Base-by-base conservation (phyloP, 768 basidiomycete species). In the Tricholoma saponaceum region DNA sequence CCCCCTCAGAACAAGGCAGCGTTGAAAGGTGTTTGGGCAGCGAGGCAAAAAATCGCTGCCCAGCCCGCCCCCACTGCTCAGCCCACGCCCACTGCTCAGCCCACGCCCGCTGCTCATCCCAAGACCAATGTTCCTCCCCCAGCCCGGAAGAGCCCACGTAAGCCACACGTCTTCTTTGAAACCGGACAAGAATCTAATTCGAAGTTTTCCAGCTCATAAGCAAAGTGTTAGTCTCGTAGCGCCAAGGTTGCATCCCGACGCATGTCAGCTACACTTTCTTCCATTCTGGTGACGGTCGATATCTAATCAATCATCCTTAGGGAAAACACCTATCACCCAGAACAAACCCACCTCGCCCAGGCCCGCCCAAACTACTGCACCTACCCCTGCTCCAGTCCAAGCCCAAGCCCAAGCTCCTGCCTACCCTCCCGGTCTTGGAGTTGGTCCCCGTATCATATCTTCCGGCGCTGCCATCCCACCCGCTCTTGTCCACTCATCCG, bases 311-410 rank as follows among this genome's bases (percentile, higher is more conserved):
- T 3, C 18, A 22, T 43, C 53, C 25, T 3, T 43, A 69, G 70
- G 70, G 67, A 53, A 57, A 33, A 63, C 62, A 50, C 67, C 67
- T 10, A 66, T 66, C 25, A 57, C 37, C 30, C 20, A 37, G 20
- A 35, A 58, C 13, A 35, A 41, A 18, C 39, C 64, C 32, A 20
- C 46, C 1, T 6, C 51, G 8, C 26, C 26, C 9, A 16, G 30
- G 16, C 20, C 57, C 22, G 6, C 22, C 4, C 16, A 13, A 23
- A 32, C 26, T 14, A 46, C 52, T 2, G 14, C 41, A 0, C 14
- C 37, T 14, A 35, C n/a, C 4, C 43, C 55, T 16, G 5, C 28
- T 12, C 28, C 28, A 20, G 8, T 32, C 26, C 50, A 43, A 16
- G 23, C 6, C 51, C 28, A 23, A 14, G 28, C 16, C 26, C 44